Base-by-base conservation (phyloP, 2,329 filamentous ascomycete species). In the Calonectria hongkongensis region DNA sequence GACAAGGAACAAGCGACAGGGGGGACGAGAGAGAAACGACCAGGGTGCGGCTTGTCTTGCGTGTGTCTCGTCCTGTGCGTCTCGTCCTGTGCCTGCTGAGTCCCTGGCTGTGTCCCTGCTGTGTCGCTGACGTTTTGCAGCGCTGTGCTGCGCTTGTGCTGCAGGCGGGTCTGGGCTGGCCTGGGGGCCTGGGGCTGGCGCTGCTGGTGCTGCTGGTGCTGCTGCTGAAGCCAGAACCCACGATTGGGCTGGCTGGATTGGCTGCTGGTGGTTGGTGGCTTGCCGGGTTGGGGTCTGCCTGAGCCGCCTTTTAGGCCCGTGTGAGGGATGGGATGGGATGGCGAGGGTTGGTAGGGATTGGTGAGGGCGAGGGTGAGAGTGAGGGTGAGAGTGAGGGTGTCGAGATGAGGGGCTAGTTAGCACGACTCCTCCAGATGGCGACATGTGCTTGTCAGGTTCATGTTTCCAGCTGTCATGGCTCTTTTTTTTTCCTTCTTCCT, bases 21-120 rank as follows among this genome's bases (percentile, higher is more conserved):
- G 51, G 33, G 39, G 30, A 33, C n/a, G 18, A 39, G 18, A 12
- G 18, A 39, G 18, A 12, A 10, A 30, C 51, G 51, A 56, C 51
- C 51, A n/a, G 51, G 51, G 51, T 56, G 51, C 51, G 30, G 51
- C 54, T 66, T 64, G 56, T 56, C 60, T 65, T 39, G 67, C 50
- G 16, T 63, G 47, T 47, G 67, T 54, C 41, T 51, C 36, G 27
- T 36, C 60, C 15, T 66, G 28, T 30, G 60, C 21, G 43, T 39
- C 27, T 65, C 30, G 30, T 36, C 33, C 33, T 36, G 51, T 64
- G 41, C 21, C 25, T 36, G 54, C 21, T 60, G 30, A 25, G 36
- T 5, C 21, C 21, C 21, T 21, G 21, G 30, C 30, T 33, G 30
- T 5, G 30, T 33, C 33, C 60, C 36, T 43, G 21, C 10, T 36